Percentiles rank a stretch among this genome's conserved stretches.
phyloP scores from a whole-genome alignment of 1,284 basidiomycete genomes.

The Sporisorium exsertum region DNA sequence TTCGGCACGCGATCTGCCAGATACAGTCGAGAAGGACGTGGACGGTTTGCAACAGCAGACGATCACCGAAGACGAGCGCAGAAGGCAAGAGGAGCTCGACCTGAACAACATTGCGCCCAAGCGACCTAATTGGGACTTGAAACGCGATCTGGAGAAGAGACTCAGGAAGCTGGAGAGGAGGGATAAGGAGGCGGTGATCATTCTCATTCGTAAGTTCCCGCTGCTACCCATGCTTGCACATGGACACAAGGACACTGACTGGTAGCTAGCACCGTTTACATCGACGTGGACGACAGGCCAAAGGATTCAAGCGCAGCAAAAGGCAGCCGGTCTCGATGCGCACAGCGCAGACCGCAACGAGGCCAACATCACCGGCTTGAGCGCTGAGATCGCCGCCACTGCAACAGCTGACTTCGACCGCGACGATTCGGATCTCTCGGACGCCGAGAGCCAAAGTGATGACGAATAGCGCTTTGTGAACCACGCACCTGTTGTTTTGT shows the following conservation, averaged over 20 bases:
- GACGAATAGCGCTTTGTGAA: neutral
- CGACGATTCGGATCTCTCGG: slow-evolving; percentile 5
- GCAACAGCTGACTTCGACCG: slow-evolving; percentile 26
- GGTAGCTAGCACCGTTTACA: neutral
- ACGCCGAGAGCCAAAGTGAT: slow-evolving; percentile 14
- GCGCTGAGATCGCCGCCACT: slow-evolving; percentile 43
- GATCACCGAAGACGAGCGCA: slow-evolving; percentile 84
- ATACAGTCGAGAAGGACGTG: slow-evolving; percentile 88
- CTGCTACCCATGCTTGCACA: neutral
- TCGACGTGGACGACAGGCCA: slow-evolving; percentile 15
- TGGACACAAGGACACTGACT: neutral
- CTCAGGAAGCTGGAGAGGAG: slow-evolving; percentile 86
- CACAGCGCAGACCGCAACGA: slow-evolving; percentile 16
- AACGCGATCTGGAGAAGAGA: slow-evolving; percentile 91
- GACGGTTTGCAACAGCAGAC: slow-evolving; percentile 85
- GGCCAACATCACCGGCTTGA: slow-evolving; percentile 17
- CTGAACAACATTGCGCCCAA: slow-evolving; percentile 96
- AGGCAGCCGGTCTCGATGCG: slow-evolving; percentile 24
- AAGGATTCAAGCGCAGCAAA: slow-evolving; percentile 43
- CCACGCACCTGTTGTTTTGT: no score
- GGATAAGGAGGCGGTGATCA: slow-evolving; percentile 91
- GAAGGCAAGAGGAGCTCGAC: slow-evolving; percentile 87
- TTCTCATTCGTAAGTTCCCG: slow-evolving; percentile 80
- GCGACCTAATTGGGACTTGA: slow-evolving; percentile 95
- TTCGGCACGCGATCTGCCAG: slow-evolving; percentile 76